Percentiles rank a stretch among this genome's conserved stretches.
Evolutionary conservation across 2,329 filamentous ascomycete genomes (phyloP).

Genomic region (Phaeosphaeria sp.): DNA sequence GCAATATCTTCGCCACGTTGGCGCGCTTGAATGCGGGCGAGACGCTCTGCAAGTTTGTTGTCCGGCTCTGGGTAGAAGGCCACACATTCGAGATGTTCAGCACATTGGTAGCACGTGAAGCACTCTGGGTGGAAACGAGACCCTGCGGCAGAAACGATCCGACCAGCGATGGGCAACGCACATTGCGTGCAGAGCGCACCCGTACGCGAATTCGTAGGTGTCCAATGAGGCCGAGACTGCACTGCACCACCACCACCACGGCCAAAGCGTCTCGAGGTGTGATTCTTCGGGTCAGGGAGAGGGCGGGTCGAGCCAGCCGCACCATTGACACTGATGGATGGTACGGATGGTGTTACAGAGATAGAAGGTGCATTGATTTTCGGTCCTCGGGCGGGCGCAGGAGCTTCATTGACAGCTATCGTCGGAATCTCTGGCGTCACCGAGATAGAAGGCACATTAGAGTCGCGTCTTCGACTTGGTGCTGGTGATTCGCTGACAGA

Average conservation of each 20-base stretch:
- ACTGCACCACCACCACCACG: slow-evolving; percentile 42
- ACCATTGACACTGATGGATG: slow-evolving; percentile 37
- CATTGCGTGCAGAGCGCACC: slow-evolving; percentile 86
- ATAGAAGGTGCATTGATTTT: slow-evolving; percentile 31
- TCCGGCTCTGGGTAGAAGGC: slow-evolving; percentile 95
- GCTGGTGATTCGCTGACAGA: slow-evolving; percentile 26
- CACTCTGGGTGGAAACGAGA: slow-evolving; percentile 91
- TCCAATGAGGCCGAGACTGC: slow-evolving; percentile 52
- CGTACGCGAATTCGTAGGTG: slow-evolving; percentile 55
- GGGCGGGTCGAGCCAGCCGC: slow-evolving; percentile 50
- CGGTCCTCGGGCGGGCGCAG: slow-evolving; percentile 16
- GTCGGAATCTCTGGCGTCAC: slow-evolving; percentile 34
- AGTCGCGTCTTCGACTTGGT: slow-evolving; percentile 9
- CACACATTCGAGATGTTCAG: slow-evolving; percentile 87
- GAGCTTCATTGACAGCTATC: slow-evolving; percentile 35
- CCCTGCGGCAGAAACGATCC: slow-evolving; percentile 84
- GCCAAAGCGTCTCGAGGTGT: slow-evolving; percentile 40
- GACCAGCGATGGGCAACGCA: slow-evolving; percentile 81
- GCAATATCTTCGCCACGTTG: slow-evolving; percentile 60
- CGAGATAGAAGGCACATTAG: slow-evolving; percentile 16
- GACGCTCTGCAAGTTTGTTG: slow-evolving; percentile 69
- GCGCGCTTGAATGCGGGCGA: slow-evolving; percentile 74
- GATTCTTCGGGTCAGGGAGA: slow-evolving; percentile 56
- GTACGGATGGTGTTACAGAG: slow-evolving; percentile 29
- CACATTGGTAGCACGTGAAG: slow-evolving; percentile 87